Conservation (phyloP, 768 basidiomycete genomes). For the Amylocystis lapponica region DNA sequence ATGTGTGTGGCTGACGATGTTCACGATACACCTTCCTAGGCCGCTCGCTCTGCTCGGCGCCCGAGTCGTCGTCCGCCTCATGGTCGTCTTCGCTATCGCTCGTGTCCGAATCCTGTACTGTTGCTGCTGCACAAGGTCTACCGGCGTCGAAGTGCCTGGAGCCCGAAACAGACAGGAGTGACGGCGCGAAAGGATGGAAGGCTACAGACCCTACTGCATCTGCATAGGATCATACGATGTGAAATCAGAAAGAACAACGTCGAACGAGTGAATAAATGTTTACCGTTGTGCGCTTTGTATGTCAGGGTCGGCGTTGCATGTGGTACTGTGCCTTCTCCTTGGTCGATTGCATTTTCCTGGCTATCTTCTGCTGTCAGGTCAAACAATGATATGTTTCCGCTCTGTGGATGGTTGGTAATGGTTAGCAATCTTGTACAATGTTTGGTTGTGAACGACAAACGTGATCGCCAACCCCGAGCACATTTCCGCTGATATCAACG, state of each 20-base stretch:
- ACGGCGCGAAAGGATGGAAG: constrained; percentile 62
- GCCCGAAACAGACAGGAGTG: constrained; percentile 64
- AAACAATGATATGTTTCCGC: constrained; percentile 56
- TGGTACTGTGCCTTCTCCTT: neutral
- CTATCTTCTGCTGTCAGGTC: constrained; percentile 31
- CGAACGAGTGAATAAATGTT: constrained; percentile 7
- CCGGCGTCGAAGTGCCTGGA: constrained; percentile 59
- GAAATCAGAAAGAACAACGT: neutral
- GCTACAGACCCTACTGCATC: constrained; percentile 70
- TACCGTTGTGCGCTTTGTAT: constrained; percentile 57
- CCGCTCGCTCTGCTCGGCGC: neutral
- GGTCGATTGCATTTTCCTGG: neutral
- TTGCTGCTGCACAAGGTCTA: constrained; percentile 4
- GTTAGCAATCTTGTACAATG: too few species aligned
- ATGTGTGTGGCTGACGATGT: constrained; percentile 7
- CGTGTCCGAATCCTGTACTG: constrained; percentile 3
- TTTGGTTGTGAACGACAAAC: constrained; percentile 39
- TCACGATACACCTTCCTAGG: constrained; percentile 4
- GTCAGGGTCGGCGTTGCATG: constrained; percentile 24
- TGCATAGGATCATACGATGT: constrained; percentile 21
- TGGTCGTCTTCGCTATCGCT: constrained; percentile 2
- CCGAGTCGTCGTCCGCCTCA: neutral
- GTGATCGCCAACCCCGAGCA: constrained; percentile 63
- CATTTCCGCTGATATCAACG: constrained; percentile 60
- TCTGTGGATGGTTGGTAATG: too few species aligned